Conservation (phyloP, 2,329 filamentous ascomycete genomes). For the Xylaria sp. region DNA sequence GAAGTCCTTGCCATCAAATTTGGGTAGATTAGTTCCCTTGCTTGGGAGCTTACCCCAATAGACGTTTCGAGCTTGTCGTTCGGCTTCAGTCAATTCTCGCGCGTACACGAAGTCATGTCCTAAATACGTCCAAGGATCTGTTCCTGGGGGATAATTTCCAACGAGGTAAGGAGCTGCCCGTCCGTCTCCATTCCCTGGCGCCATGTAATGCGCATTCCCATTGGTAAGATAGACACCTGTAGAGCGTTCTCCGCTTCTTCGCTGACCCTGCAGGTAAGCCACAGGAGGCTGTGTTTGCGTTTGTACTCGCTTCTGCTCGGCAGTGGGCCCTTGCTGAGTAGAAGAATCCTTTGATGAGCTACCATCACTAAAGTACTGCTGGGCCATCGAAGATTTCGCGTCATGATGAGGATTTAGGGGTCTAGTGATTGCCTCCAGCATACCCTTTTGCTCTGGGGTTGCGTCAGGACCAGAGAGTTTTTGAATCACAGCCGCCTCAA, state of each 20-base stretch:
- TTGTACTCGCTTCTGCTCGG: constrained; percentile 21
- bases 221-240: constrained; percentile 30
- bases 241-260: constrained; percentile 36
- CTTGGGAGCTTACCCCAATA: constrained; percentile 70
- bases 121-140: constrained; percentile 55
- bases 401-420: constrained; percentile 35
- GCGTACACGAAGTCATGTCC: constrained; percentile 65
- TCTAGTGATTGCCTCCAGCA: constrained; percentile 32
- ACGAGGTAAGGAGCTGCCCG: constrained; percentile 63
- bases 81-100: constrained; percentile 68
- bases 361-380: constrained; percentile 28
- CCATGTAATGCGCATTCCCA: constrained; percentile 17
- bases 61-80: constrained; percentile 67
- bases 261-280: constrained; percentile 30
- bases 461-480: constrained; percentile 30
- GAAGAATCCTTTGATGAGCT: constrained; percentile 29
- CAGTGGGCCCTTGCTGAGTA: background rate
- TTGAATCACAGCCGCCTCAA: constrained; percentile 44
- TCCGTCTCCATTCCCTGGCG: constrained; percentile 19
- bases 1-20: constrained; percentile 74
- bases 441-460: constrained; percentile 30
- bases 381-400: constrained; percentile 5
- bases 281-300: constrained; percentile 24
- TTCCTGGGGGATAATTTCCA: constrained; percentile 60
- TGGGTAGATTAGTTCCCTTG: constrained; percentile 65